phyloP scores from a whole-genome alignment of 2,329 filamentous ascomycete species.

The Aureobasidium melanogenum region DNA sequence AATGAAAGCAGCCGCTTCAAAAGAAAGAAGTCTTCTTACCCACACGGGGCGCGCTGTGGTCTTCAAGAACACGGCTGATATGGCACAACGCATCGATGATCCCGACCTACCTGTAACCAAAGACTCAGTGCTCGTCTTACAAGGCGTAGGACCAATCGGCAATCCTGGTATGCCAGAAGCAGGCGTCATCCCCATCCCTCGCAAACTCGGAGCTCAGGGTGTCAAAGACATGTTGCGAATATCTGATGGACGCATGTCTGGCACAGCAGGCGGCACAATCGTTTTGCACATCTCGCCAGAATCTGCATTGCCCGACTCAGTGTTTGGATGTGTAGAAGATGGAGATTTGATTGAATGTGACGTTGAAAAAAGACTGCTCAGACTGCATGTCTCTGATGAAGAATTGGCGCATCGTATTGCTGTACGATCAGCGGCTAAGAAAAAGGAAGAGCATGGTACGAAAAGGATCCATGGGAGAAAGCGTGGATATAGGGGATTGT shows the following conservation, averaged over 20 bases:
- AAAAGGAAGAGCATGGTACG: constrained; percentile 21
- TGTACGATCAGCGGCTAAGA: constrained; percentile 15
- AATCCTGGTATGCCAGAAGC: constrained; percentile 48
- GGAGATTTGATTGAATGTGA: constrained; percentile 42
- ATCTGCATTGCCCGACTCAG: constrained; percentile 37
- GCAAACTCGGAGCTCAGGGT: constrained; percentile 38
- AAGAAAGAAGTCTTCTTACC: constrained; percentile 35
- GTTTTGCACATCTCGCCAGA: constrained; percentile 47
- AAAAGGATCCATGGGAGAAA: constrained; percentile 15
- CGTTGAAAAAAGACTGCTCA: constrained; percentile 33
- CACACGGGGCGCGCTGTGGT: constrained; percentile 40
- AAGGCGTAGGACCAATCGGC: constrained; percentile 42
- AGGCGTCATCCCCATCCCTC: constrained; percentile 42
- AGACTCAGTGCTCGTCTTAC: constrained; percentile 39
- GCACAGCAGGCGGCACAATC: constrained; percentile 48
- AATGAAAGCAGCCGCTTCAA: constrained; percentile 44
- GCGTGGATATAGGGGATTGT: constrained; percentile 52
- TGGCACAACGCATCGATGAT: constrained; percentile 39
- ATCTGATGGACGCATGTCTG: constrained; percentile 47
- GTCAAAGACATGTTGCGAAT: constrained; percentile 46
- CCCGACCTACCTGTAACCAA: constrained; percentile 34
- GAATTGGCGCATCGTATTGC: constrained; percentile 32
- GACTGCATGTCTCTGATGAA: constrained; percentile 33
- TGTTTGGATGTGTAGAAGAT: constrained; percentile 40
- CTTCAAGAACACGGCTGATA: constrained; percentile 39